Evolutionary conservation across 495 filamentous ascomycete species (phyloP).

Genomic region (Talaromyces thailandensis): DNA sequence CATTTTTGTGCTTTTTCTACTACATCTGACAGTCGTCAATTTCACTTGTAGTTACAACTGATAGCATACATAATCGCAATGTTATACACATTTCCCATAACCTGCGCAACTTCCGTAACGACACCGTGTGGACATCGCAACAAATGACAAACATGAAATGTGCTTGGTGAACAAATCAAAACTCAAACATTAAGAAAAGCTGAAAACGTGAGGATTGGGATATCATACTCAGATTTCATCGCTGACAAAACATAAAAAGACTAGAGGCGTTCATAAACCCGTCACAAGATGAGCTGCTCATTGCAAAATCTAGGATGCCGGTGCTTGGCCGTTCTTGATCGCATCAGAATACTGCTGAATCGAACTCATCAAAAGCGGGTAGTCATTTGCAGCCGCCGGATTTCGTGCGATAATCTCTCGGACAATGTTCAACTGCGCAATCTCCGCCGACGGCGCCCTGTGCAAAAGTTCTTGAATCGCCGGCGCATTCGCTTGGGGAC

Average conservation of each 20-base stretch:
- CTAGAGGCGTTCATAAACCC: not conserved
- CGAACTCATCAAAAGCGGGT: constrained; percentile 27
- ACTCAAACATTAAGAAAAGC: not conserved
- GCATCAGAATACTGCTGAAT: constrained; percentile 18
- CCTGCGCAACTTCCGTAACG: not conserved
- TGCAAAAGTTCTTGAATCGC: constrained; percentile 59
- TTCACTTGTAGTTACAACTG: not conserved
- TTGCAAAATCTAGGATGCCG: not conserved
- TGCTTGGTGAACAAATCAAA: constrained; percentile 10
- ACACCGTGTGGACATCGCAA: constrained; percentile 7
- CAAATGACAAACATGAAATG: constrained; percentile 5
- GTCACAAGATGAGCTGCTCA: not conserved
- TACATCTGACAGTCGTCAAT: not conserved
- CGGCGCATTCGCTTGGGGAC: constrained; percentile 47
- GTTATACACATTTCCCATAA: not conserved
- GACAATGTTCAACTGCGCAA: constrained; percentile 56
- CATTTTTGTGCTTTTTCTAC: constrained; percentile 11
- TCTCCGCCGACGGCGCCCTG: constrained; percentile 52
- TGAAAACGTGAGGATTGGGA: constrained; percentile 3
- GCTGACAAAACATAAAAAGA: constrained; percentile 2
- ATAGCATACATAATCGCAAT: constrained; percentile 7
- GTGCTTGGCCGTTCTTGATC: not conserved
- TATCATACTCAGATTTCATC: constrained; percentile 7
- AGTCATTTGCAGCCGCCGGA: constrained; percentile 31
- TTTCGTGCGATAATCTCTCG: constrained; percentile 47